phyloP scores from a whole-genome alignment of 306 rosid genomes.

The Astragalus membranaceus region DNA sequence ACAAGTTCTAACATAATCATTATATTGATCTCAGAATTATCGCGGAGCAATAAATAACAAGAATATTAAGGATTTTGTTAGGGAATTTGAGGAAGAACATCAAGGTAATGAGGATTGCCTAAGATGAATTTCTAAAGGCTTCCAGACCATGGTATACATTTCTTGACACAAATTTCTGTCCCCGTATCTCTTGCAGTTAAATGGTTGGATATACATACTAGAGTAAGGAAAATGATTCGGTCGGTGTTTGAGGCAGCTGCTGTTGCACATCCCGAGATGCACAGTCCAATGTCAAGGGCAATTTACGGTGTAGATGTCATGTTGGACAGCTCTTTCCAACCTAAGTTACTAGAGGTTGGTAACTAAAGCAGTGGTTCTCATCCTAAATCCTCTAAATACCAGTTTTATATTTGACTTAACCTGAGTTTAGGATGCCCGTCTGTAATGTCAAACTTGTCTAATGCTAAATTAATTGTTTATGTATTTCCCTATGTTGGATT shows the following conservation, averaged over 20 bases:
- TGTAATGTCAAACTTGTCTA: neutral
- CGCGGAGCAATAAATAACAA: constrained; percentile 74
- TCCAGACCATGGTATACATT: neutral
- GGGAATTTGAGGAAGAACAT: constrained; percentile 90
- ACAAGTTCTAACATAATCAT: constrained; percentile 19
- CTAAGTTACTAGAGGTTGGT: constrained; percentile 86
- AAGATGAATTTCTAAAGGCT: neutral
- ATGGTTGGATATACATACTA: constrained; percentile 71
- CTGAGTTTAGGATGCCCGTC: neutral
- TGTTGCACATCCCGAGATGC: constrained; percentile 83
- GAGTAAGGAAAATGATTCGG: constrained; percentile 65
- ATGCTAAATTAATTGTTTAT: neutral
- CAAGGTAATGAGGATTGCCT: constrained; percentile 43
- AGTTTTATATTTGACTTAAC: neutral
- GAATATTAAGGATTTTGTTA: constrained; percentile 61
- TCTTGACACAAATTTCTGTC: neutral
- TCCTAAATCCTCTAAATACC: neutral
- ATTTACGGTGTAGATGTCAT: constrained; percentile 92
- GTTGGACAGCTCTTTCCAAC: constrained; percentile 70
- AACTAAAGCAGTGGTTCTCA: neutral
- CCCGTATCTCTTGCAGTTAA: constrained; percentile 44
- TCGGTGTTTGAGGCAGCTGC: constrained; percentile 85
- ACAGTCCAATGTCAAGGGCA: constrained; percentile 68
- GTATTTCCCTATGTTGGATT: neutral
- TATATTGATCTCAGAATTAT: constrained; percentile 54